Conservation (phyloP, 495 filamentous ascomycete genomes). For the Aspergillus sclerotiicarbonarius region DNA sequence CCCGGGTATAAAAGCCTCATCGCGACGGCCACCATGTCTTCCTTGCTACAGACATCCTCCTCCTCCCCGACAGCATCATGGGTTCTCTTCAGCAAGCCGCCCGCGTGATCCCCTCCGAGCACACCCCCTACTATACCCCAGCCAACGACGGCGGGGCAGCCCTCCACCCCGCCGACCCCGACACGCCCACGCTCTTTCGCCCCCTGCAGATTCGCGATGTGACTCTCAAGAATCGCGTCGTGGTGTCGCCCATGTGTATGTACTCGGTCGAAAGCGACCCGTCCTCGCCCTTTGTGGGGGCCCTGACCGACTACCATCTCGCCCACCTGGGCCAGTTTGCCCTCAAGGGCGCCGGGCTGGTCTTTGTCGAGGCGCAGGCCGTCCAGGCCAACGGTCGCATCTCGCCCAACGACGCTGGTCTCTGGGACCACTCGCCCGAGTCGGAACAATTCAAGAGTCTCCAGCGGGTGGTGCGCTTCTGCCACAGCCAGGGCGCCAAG, state of each 20-base stretch:
- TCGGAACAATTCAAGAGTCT: constrained; percentile 61
- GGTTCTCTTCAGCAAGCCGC: background rate
- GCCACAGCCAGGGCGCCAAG: constrained; percentile 61
- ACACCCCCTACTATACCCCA: constrained; percentile 58
- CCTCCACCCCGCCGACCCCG: constrained; percentile 33
- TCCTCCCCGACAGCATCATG: background rate
- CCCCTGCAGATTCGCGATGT: constrained; percentile 64
- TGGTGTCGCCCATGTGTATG: constrained; percentile 57
- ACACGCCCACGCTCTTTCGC: constrained; percentile 61
- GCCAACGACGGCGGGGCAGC: constrained; percentile 56
- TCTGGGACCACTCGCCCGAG: constrained; percentile 58
- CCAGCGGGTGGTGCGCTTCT: constrained; percentile 59
- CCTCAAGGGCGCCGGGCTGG: constrained; percentile 61
- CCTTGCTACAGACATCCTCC: background rate
- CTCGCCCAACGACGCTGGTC: constrained; percentile 63
- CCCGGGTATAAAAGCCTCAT: background rate
- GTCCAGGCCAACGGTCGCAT: constrained; percentile 70
- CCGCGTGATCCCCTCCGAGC: constrained; percentile 8
- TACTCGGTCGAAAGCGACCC: constrained; percentile 57
- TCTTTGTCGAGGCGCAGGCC: constrained; percentile 67
- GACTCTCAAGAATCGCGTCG: constrained; percentile 72
- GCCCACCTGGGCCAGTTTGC: constrained; percentile 62
- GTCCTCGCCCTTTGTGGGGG: constrained; percentile 48
- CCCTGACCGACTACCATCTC: constrained; percentile 69
- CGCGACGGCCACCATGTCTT: background rate